Conservation (phyloP, 495 filamentous ascomycete genomes). For the Trichoderma virens region DNA sequence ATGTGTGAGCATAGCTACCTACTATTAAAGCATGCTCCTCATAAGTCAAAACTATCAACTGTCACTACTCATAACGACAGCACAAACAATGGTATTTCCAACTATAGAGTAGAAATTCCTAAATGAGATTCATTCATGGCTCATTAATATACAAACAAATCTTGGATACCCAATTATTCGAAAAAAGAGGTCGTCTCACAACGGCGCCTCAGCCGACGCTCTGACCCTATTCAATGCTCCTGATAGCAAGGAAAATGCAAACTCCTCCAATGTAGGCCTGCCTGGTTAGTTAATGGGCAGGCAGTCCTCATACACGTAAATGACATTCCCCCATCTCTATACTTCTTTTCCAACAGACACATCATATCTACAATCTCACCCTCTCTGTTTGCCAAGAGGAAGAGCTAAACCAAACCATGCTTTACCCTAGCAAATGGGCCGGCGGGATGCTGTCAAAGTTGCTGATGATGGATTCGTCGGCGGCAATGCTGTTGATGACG, state of each 20-base stretch:
- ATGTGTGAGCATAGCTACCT: too few species aligned
- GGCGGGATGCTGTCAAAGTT: constrained; percentile 35
- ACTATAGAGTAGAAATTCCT: background rate
- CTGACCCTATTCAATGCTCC: background rate
- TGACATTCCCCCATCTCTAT: background rate
- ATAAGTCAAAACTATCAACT: too few species aligned
- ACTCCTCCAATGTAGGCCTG: background rate
- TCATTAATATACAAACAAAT: background rate
- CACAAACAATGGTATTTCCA: background rate
- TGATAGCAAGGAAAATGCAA: background rate
- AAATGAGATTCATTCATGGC: background rate
- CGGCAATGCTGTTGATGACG: constrained; percentile 44
- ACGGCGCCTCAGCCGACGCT: background rate
- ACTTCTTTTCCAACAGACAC: background rate
- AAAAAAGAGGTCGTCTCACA: background rate
- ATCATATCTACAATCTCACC: background rate
- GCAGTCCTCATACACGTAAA: background rate
- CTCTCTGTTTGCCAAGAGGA: background rate
- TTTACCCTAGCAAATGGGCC: background rate
- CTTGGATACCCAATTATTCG: background rate
- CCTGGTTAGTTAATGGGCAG: background rate
- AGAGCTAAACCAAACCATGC: too few species aligned
- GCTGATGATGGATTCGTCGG: constrained; percentile 47
- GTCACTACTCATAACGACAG: too few species aligned
- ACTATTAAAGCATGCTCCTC: too few species aligned